Conservation (phyloP, 2,329 filamentous ascomycete genomes). For the Clarireedia sp. region DNA sequence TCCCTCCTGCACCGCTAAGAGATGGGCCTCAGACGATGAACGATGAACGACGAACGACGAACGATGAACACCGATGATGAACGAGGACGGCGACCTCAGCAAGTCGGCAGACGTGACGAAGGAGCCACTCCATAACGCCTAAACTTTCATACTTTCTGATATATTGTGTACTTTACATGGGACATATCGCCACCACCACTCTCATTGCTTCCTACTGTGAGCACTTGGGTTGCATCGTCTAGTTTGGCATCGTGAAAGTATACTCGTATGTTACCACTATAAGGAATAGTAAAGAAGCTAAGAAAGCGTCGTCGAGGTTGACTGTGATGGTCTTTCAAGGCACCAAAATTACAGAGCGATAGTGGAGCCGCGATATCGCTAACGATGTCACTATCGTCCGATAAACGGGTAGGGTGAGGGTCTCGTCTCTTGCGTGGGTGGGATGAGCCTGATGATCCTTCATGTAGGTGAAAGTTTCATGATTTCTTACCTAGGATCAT, state of each 20-base stretch:
- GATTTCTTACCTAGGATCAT: background rate
- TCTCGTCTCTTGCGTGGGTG: background rate
- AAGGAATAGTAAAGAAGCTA: background rate
- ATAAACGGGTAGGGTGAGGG: background rate
- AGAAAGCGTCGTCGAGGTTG: background rate
- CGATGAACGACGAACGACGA: too few relatives aligned
- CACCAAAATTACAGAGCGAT: background rate
- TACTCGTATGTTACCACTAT: background rate
- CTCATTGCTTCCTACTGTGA: background rate
- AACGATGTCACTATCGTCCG: background rate
- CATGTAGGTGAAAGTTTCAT: background rate
- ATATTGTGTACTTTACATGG: background rate
- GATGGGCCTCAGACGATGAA: too few relatives aligned
- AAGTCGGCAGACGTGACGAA: too few relatives aligned
- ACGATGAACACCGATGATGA: too few relatives aligned
- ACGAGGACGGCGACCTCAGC: too few relatives aligned
- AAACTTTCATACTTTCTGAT: too few relatives aligned
- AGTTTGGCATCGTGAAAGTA: background rate
- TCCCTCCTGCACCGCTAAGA: background rate
- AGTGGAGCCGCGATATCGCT: background rate
- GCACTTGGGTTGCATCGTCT: background rate
- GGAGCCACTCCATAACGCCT: too few relatives aligned
- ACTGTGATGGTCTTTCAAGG: background rate
- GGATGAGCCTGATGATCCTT: constrained; percentile 4
- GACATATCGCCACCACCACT: background rate